phyloP scores from a whole-genome alignment of 176 grass and related monocot species.

The Alopecurus myosuroides region DNA sequence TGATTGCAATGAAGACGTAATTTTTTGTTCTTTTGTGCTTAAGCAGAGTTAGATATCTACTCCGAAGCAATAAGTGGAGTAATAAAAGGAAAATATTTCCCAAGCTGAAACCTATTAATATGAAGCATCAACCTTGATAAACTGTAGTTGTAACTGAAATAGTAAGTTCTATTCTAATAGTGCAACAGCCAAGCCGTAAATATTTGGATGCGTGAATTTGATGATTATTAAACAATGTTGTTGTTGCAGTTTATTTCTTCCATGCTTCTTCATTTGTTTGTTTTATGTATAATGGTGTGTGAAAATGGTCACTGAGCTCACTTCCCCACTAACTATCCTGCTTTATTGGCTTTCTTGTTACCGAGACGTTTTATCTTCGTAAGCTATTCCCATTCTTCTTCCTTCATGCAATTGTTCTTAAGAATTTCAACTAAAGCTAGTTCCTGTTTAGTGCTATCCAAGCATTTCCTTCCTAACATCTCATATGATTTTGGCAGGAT shows the following conservation, averaged over 20 bases:
- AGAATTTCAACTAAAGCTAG: neutral
- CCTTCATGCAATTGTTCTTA: neutral
- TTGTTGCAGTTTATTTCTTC: neutral
- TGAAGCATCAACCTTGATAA: neutral
- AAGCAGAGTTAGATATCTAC: neutral
- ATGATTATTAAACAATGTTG: neutral
- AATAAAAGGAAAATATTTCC: neutral
- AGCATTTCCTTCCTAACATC: neutral
- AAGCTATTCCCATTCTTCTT: neutral
- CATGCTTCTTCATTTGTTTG: neutral
- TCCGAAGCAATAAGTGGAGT: neutral
- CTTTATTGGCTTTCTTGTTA: neutral
- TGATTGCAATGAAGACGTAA: neutral
- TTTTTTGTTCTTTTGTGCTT: neutral
- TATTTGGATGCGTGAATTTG: neutral
- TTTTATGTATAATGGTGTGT: neutral
- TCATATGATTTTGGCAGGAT: slow-evolving; percentile 58
- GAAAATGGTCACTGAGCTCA: neutral
- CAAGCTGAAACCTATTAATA: neutral
- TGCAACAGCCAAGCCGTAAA: neutral
- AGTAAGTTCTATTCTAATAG: slow-evolving; percentile 6
- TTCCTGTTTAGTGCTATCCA: neutral
- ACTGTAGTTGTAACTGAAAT: neutral
- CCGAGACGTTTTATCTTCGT: neutral
- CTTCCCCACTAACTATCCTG: neutral